phyloP scores from a whole-genome alignment of 2,329 filamentous ascomycete species.

The Ophiostoma pallidulum region DNA sequence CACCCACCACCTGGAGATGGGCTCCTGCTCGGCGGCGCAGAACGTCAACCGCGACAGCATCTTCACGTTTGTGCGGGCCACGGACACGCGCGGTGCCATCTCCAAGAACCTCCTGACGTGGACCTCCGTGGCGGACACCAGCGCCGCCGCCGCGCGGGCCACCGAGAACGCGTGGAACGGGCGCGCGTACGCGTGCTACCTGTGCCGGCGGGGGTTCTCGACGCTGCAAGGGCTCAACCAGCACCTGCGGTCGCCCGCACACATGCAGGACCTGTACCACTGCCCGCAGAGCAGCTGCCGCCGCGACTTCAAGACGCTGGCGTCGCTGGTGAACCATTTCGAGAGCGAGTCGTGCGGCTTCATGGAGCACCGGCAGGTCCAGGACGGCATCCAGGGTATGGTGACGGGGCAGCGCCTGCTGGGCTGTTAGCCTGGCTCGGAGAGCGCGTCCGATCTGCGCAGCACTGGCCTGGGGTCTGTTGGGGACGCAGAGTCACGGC shows the following conservation, averaged over 20 bases:
- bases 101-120: constrained; percentile 43
- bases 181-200: constrained; percentile 38
- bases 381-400: constrained; percentile 20
- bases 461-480: too few relatives aligned
- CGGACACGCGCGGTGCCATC: constrained; percentile 39
- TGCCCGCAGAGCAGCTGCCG: constrained; percentile 29
- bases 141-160: constrained; percentile 26
- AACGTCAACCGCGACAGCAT: constrained; percentile 39
- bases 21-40: constrained; percentile 38
- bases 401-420: constrained; percentile 15
- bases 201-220: constrained; percentile 40
- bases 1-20: constrained; percentile 45
- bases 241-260: constrained; percentile 42
- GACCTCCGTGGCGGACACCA: constrained; percentile 17
- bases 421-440: too few relatives aligned
- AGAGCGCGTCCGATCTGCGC: too few relatives aligned
- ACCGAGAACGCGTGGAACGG: constrained; percentile 37
- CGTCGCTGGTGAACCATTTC: constrained; percentile 32
- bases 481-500: too few relatives aligned
- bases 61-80: constrained; percentile 32
- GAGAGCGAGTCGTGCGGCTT: constrained; percentile 34
- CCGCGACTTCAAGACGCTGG: constrained; percentile 31
- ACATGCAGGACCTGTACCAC: constrained; percentile 29
- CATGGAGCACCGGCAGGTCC: constrained; percentile 29
- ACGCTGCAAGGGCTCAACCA: constrained; percentile 31